Conservation (phyloP, 2,329 filamentous ascomycete genomes). For the Myriosclerotinia scirpicola region DNA sequence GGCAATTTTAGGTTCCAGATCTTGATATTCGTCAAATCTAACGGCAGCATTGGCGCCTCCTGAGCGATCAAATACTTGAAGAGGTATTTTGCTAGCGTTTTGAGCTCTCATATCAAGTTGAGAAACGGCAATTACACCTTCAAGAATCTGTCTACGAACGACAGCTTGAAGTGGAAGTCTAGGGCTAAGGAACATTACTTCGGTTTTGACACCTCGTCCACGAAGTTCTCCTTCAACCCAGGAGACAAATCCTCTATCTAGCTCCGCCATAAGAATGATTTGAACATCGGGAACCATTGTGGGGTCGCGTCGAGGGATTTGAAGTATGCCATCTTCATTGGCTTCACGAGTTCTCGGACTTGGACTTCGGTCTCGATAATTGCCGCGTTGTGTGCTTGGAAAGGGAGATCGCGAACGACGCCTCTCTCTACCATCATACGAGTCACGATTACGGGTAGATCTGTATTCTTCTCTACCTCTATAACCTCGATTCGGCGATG, state of each 20-base stretch:
- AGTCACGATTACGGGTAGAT: slow-evolving; percentile 15
- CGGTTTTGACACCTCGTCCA: slow-evolving; percentile 68
- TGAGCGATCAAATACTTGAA: slow-evolving; percentile 83
- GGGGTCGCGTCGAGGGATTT: slow-evolving; percentile 71
- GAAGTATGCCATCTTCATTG: slow-evolving; percentile 61
- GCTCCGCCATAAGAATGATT: slow-evolving; percentile 76
- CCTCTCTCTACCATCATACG: slow-evolving; percentile 43
- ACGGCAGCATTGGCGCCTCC: slow-evolving; percentile 68
- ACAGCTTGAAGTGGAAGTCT: slow-evolving; percentile 74
- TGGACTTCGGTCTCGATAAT: slow-evolving; percentile 68
- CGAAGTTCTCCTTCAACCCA: slow-evolving; percentile 80
- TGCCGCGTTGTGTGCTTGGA: slow-evolving; percentile 47
- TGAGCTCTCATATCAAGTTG: slow-evolving; percentile 72
- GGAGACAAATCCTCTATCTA: slow-evolving; percentile 75
- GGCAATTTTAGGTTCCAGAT: slow-evolving; percentile 74
- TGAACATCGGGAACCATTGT: slow-evolving; percentile 85
- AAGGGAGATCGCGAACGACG: slow-evolving; percentile 70
- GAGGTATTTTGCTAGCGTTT: slow-evolving; percentile 67
- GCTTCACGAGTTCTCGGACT: slow-evolving; percentile 60
- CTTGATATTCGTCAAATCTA: slow-evolving; percentile 82
- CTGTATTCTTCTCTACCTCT: slow-evolving; percentile 34
- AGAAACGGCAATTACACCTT: slow-evolving; percentile 84
- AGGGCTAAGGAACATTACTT: slow-evolving; percentile 77
- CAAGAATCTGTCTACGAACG: slow-evolving; percentile 80
- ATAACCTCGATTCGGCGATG: slow-evolving; percentile 30